A percentile compares a stretch with the other conserved stretches of the same genome.
Conservation (phyloP, 495 filamentous ascomycete species). For the Physcia stellaris region DNA sequence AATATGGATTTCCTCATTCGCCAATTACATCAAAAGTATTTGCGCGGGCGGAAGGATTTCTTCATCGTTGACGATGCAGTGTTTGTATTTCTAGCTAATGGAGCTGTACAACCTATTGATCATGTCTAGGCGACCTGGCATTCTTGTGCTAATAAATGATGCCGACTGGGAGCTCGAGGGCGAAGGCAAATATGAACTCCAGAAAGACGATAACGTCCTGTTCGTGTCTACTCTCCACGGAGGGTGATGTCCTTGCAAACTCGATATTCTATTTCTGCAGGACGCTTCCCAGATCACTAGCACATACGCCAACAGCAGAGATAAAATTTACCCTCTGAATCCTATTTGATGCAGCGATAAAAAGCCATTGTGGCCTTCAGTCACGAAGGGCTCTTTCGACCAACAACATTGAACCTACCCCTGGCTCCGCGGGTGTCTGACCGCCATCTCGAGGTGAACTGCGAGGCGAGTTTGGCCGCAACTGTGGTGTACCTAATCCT, state of each 20-base stretch:
- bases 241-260: slow-evolving; percentile 39
- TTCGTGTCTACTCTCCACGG: slow-evolving; percentile 98
- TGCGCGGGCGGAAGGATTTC: slow-evolving; percentile 75
- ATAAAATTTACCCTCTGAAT: no score
- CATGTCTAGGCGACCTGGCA: slow-evolving; percentile 68
- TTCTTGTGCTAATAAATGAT: slow-evolving; percentile 94
- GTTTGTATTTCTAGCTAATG: slow-evolving; percentile 38
- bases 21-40: slow-evolving; percentile 68
- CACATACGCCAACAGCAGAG: no score
- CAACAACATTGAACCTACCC: slow-evolving; percentile 9
- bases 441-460: slow-evolving; percentile 8
- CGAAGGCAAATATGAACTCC: slow-evolving; percentile 75
- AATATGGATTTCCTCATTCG: slow-evolving; percentile 66
- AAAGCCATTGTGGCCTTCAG: not conserved
- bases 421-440: slow-evolving; percentile 7
- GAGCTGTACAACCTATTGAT: not conserved
- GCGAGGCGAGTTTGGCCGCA: slow-evolving; percentile 27
- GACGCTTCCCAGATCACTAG: no score
- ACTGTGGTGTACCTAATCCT: slow-evolving; percentile 33
- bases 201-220: slow-evolving; percentile 70
- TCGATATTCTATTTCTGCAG: no score
- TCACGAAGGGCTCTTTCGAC: slow-evolving; percentile 15
- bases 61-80: slow-evolving; percentile 81
- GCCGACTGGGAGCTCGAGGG: slow-evolving; percentile 97
- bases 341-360: no score